A percentile compares a stretch with the other conserved stretches of the same genome.
Conservation (phyloP, 2,329 filamentous ascomycete genomes). For the Phyllosticta ampelicida region DNA sequence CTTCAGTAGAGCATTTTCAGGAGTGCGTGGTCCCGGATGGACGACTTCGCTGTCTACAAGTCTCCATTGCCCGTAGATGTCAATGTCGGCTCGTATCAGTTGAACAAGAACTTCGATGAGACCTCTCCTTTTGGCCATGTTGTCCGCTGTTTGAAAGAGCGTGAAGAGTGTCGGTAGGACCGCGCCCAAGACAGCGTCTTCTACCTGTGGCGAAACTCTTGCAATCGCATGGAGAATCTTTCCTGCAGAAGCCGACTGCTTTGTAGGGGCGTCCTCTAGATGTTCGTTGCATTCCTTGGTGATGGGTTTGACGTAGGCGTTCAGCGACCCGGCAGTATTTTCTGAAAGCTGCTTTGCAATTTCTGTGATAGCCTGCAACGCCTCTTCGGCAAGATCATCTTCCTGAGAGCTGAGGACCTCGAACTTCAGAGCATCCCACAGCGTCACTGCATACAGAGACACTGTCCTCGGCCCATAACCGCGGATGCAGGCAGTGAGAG, state of each 20-base stretch:
- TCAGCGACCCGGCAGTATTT: slow-evolving; percentile 37
- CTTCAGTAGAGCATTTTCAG: slow-evolving; percentile 28
- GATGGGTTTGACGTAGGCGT: slow-evolving; percentile 48
- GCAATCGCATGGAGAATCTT: slow-evolving; percentile 49
- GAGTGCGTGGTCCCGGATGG: slow-evolving; percentile 12
- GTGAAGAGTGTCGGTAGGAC: slow-evolving; percentile 48
- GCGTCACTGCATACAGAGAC: slow-evolving; percentile 51
- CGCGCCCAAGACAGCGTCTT: slow-evolving; percentile 44
- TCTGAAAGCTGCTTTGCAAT: slow-evolving; percentile 47
- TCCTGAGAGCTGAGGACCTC: slow-evolving; percentile 58
- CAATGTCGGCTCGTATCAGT: slow-evolving; percentile 47
- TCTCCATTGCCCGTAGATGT: slow-evolving; percentile 47
- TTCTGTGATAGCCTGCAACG: slow-evolving; percentile 43
- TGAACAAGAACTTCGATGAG: slow-evolving; percentile 50
- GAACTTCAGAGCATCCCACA: slow-evolving; percentile 61
- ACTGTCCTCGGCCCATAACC: slow-evolving; percentile 50
- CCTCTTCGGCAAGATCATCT: slow-evolving; percentile 51
- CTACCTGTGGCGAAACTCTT: slow-evolving; percentile 43
- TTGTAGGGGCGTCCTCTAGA: slow-evolving; percentile 56
- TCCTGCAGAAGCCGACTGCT: slow-evolving; percentile 54
- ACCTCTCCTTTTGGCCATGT: slow-evolving; percentile 51
- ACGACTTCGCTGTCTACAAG: slow-evolving; percentile 27
- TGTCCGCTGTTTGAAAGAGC: slow-evolving; percentile 50
- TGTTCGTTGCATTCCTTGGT: slow-evolving; percentile 59
- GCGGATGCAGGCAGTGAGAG: slow-evolving; percentile 49